phyloP scores from a whole-genome alignment of 2,329 filamentous ascomycete genomes.

The Aspergillus sp. region DNA sequence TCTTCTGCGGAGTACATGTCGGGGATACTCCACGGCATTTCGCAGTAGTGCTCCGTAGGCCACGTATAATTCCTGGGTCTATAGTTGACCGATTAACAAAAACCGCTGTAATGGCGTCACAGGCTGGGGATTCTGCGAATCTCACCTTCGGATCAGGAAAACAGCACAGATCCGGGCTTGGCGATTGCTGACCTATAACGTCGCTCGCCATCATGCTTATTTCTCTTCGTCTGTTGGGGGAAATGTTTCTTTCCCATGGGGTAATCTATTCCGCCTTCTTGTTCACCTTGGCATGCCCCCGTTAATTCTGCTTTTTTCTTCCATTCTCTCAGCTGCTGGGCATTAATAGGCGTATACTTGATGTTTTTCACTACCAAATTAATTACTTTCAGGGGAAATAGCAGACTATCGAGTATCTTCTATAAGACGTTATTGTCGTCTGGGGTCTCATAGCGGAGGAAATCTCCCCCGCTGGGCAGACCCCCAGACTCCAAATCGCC shows the following conservation, averaged over 20 bases:
- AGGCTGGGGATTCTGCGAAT: background rate
- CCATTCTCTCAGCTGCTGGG: background rate
- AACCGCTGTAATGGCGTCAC: background rate
- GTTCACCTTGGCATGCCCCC: background rate
- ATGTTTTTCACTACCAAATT: background rate
- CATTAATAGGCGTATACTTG: background rate
- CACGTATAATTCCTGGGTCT: background rate
- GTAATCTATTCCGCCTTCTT: slow-evolving; percentile 2
- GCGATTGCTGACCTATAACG: background rate
- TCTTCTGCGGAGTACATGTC: background rate
- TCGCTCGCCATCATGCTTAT: background rate
- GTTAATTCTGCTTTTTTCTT: background rate
- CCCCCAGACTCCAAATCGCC: background rate
- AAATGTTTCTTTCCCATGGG: background rate
- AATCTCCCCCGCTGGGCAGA: background rate
- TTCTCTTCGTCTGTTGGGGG: background rate
- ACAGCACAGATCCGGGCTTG: background rate
- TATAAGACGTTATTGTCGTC: background rate
- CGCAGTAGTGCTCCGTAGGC: too few species aligned
- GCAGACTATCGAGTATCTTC: background rate
- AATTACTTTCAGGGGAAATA: background rate
- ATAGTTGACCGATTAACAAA: background rate
- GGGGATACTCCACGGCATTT: background rate
- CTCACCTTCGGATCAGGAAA: background rate
- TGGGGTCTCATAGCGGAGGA: background rate